phyloP scores from a whole-genome alignment of 371 early-diverging fungal species.

The Dichotomocladium elegans region DNA sequence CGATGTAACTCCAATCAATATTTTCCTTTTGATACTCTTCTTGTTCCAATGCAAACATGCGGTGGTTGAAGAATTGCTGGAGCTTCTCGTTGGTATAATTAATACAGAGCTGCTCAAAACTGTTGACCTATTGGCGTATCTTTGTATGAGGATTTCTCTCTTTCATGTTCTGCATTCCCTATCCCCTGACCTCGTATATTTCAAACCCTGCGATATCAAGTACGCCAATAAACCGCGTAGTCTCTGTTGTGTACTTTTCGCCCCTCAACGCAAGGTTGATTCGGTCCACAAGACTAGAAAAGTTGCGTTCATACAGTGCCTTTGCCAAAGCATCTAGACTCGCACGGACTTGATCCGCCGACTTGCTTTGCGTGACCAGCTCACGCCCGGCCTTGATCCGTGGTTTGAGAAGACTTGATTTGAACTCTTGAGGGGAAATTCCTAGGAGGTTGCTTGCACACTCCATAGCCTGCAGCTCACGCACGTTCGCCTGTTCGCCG shows the following conservation, averaged over 20 bases:
- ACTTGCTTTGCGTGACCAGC: constrained; percentile 92
- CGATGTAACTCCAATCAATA: constrained; percentile 99
- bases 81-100: constrained; percentile 99
- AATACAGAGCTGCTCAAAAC: constrained; percentile 99
- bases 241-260: constrained; percentile 46
- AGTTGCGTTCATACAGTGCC: constrained; percentile 97
- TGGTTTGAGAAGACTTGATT: constrained; percentile 85
- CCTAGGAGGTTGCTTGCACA: constrained; percentile 95
- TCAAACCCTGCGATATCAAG: constrained; percentile 99
- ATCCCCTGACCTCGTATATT: constrained; percentile 81
- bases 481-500: constrained; percentile 85
- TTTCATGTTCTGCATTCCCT: neutral
- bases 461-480: constrained; percentile 78
- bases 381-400: constrained; percentile 96
- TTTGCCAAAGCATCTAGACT: constrained; percentile 94
- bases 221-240: constrained; percentile 90
- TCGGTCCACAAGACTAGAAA: constrained; percentile 85
- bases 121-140: constrained; percentile 79
- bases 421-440: constrained; percentile 84
- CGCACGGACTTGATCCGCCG: constrained; percentile 81
- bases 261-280: constrained; percentile 89
- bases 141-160: neutral
- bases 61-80: constrained; percentile 99
- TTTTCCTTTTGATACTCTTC: constrained; percentile 97
- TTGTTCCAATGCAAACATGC: constrained; percentile 99